Base-by-base conservation (phyloP, 1,284 basidiomycete species). In the Irpex sp. region DNA sequence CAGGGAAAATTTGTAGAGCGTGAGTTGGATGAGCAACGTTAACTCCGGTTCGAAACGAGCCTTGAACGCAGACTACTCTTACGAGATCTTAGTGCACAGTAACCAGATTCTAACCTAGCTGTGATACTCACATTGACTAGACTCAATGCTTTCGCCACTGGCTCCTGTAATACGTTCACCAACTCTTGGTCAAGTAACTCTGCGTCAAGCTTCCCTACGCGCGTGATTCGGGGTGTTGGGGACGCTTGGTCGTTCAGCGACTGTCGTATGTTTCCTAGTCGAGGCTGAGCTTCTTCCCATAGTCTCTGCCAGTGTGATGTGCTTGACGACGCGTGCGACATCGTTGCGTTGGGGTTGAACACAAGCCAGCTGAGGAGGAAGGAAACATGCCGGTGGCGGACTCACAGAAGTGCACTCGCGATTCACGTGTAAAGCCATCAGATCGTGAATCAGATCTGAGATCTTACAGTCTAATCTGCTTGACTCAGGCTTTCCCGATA, bases 161-260 rank as follows among this genome's bases (percentile, higher is more conserved):
- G 94, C 61, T 94, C 93, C 68, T 88, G 87, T 17, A 99, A 82
- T 65, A 98, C 79, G 31, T 88, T 83, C 17, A 92, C 86, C 15
- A 99, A 84, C 68, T 98, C 95, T 64, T 90, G 87, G 77, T 99
- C 97, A 54, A 99, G 84, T 35, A 97, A 81, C 69, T 95, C 91
- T 0, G 97, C 89, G 75, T 99, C 97, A 56, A 98, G 85, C 76
- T 98, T 94, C 31, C 91, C 91, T 49, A 98, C 95, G 59, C 96
- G 90, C 36, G 88, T 82, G 5, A 90, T 80, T 21, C 88, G 81
- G 33, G 81, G 74, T 58, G 68, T 64, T 37, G 78, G 76, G 5
- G 72, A 15, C 65, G 9, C 68, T 63, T 11, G 69, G 64, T 6
- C 72, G 67, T 67, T 69, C 13, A 86, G 66, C 15, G 77, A 74